Evolutionary conservation across 1,284 basidiomycete species (phyloP), one percentile per base, ranked within the genome.

Genomic region (Rhodotorula sp.): DNA sequence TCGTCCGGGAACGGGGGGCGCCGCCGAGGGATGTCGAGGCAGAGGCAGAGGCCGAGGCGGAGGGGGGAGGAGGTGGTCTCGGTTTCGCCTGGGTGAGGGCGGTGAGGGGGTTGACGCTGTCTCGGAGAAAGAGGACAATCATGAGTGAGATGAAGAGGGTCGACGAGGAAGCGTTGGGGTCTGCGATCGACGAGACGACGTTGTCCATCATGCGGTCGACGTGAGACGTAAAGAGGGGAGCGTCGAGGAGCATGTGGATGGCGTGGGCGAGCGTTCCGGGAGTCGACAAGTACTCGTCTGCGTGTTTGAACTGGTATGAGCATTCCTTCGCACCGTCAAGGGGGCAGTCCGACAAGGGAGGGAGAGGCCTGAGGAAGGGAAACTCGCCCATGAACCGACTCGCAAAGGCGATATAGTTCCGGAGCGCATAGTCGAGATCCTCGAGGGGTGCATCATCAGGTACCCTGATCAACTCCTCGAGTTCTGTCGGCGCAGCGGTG

Each of bases 191-290:
- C 45, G 87, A 84, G 58, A 89, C 84, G 59, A 93, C 83, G 50
- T 88, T 85, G 75, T 91, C 90, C 67, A 89, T 88, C 91, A 95
- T 94, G 49, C 93, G 84, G 78, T 93, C 92, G 3, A 90, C 92
- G 79, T 95, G 91, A 78, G 90, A 93, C 7, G 85, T 81, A 77
- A 95, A 95, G 58, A 97, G 84, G 77, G 94, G 92, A 0, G 90
- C 92, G 69, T 87, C 86, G 60, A 94, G 83, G 23, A 95, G 83
- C 50, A 90, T 81, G 48, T 85, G 83, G 77, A 90, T 89, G 15
- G 92, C 92, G 78, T 92, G 88, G 71, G 91, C 86, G 63, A 95
- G 85, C 77, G 93, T 91, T n/a, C 88, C 80, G 14, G 88, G 88
- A 63, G 86, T 88, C 71, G 90, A 88, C 45, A 95, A 84, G 81